Conservation (phyloP, 2,329 filamentous ascomycete species). For the Neonectria magnoliae region DNA sequence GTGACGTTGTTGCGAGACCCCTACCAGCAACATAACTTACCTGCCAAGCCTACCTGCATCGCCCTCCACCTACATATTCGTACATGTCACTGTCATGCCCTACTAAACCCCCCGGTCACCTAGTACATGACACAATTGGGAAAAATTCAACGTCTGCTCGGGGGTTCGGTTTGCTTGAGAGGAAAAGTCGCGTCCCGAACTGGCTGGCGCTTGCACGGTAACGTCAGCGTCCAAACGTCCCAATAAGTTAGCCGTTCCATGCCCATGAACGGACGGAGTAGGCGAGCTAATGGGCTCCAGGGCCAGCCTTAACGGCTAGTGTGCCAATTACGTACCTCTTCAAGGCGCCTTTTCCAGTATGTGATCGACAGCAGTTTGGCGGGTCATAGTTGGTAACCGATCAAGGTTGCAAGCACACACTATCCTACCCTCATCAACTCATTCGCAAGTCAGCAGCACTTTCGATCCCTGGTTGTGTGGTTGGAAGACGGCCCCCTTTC, state of each 20-base stretch:
- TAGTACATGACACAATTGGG: slow-evolving; percentile 27
- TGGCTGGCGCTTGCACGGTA: slow-evolving; percentile 23
- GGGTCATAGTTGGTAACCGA: slow-evolving; percentile 7
- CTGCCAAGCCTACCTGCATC: not conserved
- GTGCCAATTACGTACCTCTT: slow-evolving; percentile 5
- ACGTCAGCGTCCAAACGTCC: slow-evolving; percentile 2
- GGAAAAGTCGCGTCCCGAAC: slow-evolving; percentile 25
- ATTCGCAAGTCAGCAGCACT: not conserved
- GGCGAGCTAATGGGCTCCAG: slow-evolving; percentile 15
- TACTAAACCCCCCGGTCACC: not conserved
- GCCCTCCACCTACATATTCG: not conserved
- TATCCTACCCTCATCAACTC: not conserved
- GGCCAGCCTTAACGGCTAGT: slow-evolving; percentile 26
- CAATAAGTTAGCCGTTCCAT: not conserved
- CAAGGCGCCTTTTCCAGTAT: not conserved
- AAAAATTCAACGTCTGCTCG: slow-evolving; percentile 12
- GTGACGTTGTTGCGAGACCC: not conserved
- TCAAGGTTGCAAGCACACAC: not conserved
- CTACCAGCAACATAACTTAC: not conserved
- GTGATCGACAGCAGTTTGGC: not conserved
- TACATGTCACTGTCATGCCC: slow-evolving; percentile 1
- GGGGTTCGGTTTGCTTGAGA: slow-evolving; percentile 24
- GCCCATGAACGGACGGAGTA: slow-evolving; percentile 12
- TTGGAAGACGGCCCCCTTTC: not conserved
- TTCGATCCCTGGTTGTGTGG: slow-evolving; percentile 1